Evolutionary conservation across 2,329 filamentous ascomycete species (phyloP).

Genomic region (Ciborinia camelliae): DNA sequence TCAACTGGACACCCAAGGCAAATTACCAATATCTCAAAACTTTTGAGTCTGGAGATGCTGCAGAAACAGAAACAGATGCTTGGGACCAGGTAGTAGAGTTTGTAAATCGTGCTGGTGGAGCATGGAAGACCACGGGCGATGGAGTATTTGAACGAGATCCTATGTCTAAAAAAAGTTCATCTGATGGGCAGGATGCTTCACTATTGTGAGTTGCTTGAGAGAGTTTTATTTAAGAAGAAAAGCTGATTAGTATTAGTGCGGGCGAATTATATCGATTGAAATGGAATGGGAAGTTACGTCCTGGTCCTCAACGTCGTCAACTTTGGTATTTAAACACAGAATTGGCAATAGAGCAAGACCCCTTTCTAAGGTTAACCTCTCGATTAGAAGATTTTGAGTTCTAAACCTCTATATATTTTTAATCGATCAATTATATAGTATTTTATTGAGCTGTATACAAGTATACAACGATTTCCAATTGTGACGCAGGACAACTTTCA

Average conservation of each 20-base stretch:
- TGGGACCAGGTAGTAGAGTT: constrained; percentile 47
- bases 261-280: constrained; percentile 31
- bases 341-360: too few relatives aligned
- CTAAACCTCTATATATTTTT: too few relatives aligned
- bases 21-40: constrained; percentile 46
- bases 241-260: constrained; percentile 26
- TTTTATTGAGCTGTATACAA: too few relatives aligned
- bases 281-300: constrained; percentile 34
- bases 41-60: constrained; percentile 50
- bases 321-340: too few relatives aligned
- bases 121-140: constrained; percentile 45
- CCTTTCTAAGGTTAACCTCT: too few relatives aligned
- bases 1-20: constrained; percentile 29
- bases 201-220: constrained; percentile 33
- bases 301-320: too few relatives aligned
- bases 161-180: not conserved
- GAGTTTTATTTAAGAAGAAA: constrained; percentile 3
- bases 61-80: constrained; percentile 44
- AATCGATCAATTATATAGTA: too few relatives aligned
- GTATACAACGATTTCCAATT: too few relatives aligned
- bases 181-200: not conserved
- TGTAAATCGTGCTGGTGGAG: constrained; percentile 39
- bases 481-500: too few relatives aligned
- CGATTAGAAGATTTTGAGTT: too few relatives aligned
- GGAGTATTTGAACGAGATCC: constrained; percentile 45